Conservation (phyloP, 2,329 filamentous ascomycete genomes). For the Penicillium sp. region DNA sequence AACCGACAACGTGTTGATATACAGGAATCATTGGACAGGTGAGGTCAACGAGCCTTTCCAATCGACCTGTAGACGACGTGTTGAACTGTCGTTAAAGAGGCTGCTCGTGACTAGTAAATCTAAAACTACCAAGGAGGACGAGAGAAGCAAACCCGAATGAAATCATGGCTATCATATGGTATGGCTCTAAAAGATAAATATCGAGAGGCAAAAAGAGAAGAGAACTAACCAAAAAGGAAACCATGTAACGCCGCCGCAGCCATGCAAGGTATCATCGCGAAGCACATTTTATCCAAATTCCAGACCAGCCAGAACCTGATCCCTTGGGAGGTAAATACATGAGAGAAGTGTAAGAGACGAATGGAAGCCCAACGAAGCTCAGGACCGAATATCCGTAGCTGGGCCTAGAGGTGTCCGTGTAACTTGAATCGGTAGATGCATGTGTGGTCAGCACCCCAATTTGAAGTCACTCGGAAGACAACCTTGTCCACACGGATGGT, state of each 20-base stretch:
- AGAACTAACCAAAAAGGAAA: background rate
- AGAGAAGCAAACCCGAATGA: background rate
- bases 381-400: background rate
- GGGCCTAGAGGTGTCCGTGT: constrained; percentile 30
- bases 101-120: background rate
- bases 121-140: background rate
- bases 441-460: constrained; percentile 38
- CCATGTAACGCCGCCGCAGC: constrained; percentile 13
- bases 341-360: constrained; percentile 1
- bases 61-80: background rate
- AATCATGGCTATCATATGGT: constrained; percentile 2
- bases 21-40: background rate
- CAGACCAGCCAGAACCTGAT: background rate
- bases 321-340: background rate
- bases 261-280: constrained; percentile 19
- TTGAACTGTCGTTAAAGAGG: background rate
- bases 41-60: background rate
- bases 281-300: constrained; percentile 6
- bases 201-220: background rate
- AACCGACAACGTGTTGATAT: background rate
- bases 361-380: background rate
- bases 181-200: background rate
- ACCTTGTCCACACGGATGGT: constrained; percentile 33
- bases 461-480: constrained; percentile 36
- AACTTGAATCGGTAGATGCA: constrained; percentile 42